Base-by-base conservation (phyloP, 257 asterid species). In the Solanum peruvianum region DNA sequence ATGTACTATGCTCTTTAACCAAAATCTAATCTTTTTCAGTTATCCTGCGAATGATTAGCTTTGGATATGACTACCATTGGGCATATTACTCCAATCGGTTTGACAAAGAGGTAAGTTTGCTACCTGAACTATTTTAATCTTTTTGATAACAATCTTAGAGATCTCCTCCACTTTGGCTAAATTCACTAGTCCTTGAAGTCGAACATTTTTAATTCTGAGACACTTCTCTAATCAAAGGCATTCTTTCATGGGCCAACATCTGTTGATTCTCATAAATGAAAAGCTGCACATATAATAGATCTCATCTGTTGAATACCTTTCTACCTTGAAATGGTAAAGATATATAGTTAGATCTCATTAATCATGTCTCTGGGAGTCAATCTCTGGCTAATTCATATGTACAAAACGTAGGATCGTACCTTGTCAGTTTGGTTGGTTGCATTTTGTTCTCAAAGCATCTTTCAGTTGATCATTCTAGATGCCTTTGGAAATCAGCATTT, bases 11-110 rank as follows among this genome's bases (percentile, higher is more conserved):
- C 23, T 76, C 23, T 76, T 76, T 81, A 81, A 81, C 29, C 15
- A 49, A 47, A 29, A 29, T 20, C 2, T 81, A 33, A 33, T 56
- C 52, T 85, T 91, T 89, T 85, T 83, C 97, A 97, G 99, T 97
- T 92, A 94, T 95, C 86, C 88, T 97, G 91, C 98, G 99, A 42
- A 97, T 97, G 99, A 93, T 97, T 88, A 97, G 99, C 94, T 97
- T 94, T 89, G 99, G 99, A 15, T 93, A 89, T 91, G 99, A 97
- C 90, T 97, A 95, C 91, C 98, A 97, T 82, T 97, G 97, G 99
- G 94, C 89, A 84, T 93, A 93, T 86, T 90, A 91, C 87, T 58
- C 87, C 84, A 88, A 70, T 83, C 92, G 89, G 86, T 91, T 95
- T 88, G 97, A 97, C 91, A 90, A 89, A 87, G 92, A 97, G 98